phyloP scores from a whole-genome alignment of 2,329 filamentous ascomycete species.

The Aureobasidium namibiae region DNA sequence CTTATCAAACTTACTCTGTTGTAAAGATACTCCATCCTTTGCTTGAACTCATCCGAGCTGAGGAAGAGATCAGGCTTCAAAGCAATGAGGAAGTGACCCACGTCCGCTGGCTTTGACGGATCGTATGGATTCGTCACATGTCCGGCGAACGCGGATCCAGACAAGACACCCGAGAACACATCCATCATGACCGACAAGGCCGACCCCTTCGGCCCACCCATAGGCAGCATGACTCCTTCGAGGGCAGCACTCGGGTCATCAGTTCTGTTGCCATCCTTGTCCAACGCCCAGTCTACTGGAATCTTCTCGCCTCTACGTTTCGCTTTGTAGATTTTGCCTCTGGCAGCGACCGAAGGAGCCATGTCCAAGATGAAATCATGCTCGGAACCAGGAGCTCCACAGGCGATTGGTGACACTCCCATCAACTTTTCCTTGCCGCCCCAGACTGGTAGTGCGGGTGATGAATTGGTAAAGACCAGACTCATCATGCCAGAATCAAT shows the following conservation, averaged over 20 bases:
- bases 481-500: slow-evolving; percentile 57
- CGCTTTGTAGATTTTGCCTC: slow-evolving; percentile 63
- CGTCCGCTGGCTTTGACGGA: slow-evolving; percentile 44
- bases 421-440: slow-evolving; percentile 59
- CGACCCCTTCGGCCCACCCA: slow-evolving; percentile 77
- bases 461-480: slow-evolving; percentile 50
- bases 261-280: slow-evolving; percentile 50
- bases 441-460: slow-evolving; percentile 61
- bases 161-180: slow-evolving; percentile 72
- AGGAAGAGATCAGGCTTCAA: slow-evolving; percentile 32
- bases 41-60: slow-evolving; percentile 24
- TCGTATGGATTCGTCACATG: slow-evolving; percentile 66
- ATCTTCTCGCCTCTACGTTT: slow-evolving; percentile 57
- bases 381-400: slow-evolving; percentile 56
- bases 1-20: slow-evolving; percentile 24
- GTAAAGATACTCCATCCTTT: slow-evolving; percentile 50
- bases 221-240: slow-evolving; percentile 73
- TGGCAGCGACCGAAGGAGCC: slow-evolving; percentile 57
- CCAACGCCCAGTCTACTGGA: slow-evolving; percentile 63
- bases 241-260: slow-evolving; percentile 60
- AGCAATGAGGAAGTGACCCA: slow-evolving; percentile 29
- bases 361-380: slow-evolving; percentile 63
- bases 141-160: slow-evolving; percentile 69
- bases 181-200: slow-evolving; percentile 80
- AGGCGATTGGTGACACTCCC: slow-evolving; percentile 64